Evolutionary conservation across 352 stramenopile genomes (phyloP).

Genomic region (Phytophthora meadii): DNA sequence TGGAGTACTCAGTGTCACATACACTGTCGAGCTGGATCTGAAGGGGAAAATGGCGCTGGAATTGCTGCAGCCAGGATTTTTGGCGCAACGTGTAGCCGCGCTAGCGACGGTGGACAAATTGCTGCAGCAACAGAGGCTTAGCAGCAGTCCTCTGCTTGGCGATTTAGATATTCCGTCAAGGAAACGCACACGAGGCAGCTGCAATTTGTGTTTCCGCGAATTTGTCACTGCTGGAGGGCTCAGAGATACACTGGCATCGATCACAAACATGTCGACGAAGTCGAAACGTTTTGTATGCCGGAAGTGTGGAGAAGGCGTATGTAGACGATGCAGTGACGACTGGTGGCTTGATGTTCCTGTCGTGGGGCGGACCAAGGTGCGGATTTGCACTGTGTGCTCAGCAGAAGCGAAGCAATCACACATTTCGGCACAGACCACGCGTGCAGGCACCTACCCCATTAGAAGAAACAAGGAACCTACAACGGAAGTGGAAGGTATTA

Average conservation of each 20-base stretch:
- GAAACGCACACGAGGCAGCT: constrained; percentile 48
- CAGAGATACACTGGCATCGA: constrained; percentile 31
- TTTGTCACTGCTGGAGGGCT: constrained; percentile 53
- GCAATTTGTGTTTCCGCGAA: constrained; percentile 77
- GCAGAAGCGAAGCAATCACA: constrained; percentile 72
- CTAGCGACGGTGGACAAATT: constrained; percentile 79
- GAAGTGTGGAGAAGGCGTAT: constrained; percentile 82
- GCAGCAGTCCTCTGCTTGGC: constrained; percentile 74
- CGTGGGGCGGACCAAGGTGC: constrained; percentile 77
- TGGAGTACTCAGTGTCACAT: constrained; percentile 78
- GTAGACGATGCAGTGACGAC: constrained; percentile 78
- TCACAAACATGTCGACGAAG: constrained; percentile 42
- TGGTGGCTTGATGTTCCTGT: constrained; percentile 85
- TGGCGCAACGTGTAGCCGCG: constrained; percentile 70
- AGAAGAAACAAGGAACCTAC: constrained; percentile 10
- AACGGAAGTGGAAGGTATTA: constrained; percentile 37
- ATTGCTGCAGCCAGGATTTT: constrained; percentile 68
- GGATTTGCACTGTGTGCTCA: constrained; percentile 87
- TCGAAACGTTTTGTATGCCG: constrained; percentile 72
- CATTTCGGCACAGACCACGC: constrained; percentile 36
- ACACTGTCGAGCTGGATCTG: constrained; percentile 87
- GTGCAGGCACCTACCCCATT: constrained; percentile 26
- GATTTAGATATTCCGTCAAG: constrained; percentile 70
- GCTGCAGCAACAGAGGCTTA: constrained; percentile 83
- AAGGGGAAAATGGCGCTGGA: constrained; percentile 80